Base-by-base conservation (phyloP, 2,329 filamentous ascomycete species). In the Fusarium falciforme region DNA sequence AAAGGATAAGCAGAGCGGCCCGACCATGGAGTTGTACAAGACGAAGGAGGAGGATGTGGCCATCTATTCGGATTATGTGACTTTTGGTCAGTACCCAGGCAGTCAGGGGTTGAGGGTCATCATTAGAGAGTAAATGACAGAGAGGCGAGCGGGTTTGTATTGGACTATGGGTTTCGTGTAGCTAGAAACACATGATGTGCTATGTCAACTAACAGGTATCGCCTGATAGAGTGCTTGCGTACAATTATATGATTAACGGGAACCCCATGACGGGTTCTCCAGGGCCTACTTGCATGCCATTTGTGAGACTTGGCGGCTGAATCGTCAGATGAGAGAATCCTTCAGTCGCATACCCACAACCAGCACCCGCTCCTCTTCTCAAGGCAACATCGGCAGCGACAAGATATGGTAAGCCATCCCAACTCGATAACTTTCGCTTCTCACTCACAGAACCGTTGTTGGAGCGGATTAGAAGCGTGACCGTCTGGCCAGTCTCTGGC, bases 11-110 rank as follows among this genome's bases (percentile, higher is more conserved):
- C 61, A 68, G 33, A 40, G 42, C 14, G 69, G 72, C 0, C 74
- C 70, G 22, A 73, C 75, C 3, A 20, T 77, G 49, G 68, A 74
- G 38, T n/a, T 77, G 9, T 73, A 66, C 17, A 40, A 72, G 47
- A 77, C 74, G 6, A 71, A 25, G 7, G n/a, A 22, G 25, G 52
- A 65, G 2, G 75, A 77, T 52, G 54, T 77, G 9, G 44, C 29
- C 6, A 58, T 73, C 12, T 64, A 70, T 29, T 42, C 68, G 2
- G 74, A 76, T 16, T 77, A 70, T 58, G 36, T 77, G 5, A 77
- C 68, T 1, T 57, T 67, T 12, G 62, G 58, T 2, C 55, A 61
- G 16, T 54, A 66, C 10, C 68, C 71, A 6, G 72, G 65, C 2
- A 75, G 72, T 31, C 22, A 67, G 9, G 70, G 65, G 1, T 11